Evolutionary conservation across 2,329 filamentous ascomycete species (phyloP).

Genomic region (Akanthomyces lecanii): DNA sequence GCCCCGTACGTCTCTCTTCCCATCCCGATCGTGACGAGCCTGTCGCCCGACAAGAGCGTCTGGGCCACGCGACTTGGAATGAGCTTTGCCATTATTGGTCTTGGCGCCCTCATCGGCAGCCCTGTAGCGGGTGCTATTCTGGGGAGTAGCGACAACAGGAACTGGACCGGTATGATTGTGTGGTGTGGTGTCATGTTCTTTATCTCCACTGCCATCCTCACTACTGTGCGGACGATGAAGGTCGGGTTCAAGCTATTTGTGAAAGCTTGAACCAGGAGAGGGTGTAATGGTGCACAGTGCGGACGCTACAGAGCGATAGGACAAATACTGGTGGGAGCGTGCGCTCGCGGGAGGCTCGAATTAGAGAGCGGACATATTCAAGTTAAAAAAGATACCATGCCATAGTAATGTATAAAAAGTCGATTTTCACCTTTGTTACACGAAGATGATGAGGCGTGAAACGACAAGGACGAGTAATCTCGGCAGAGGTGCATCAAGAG

Average conservation of each 20-base stretch:
- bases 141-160: background rate
- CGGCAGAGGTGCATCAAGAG: no score
- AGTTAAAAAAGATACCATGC: no score
- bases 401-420: no score
- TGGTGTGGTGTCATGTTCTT: slow-evolving; percentile 11
- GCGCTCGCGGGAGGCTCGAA: no score
- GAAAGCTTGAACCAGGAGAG: background rate
- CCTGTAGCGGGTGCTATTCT: slow-evolving; percentile 18
- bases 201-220: background rate
- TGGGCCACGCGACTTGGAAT: slow-evolving; percentile 20
- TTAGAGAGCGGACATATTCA: no score
- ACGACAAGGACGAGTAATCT: no score
- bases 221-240: slow-evolving; percentile 1
- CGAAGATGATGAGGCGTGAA: no score
- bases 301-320: no score
- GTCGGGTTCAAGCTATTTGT: slow-evolving; percentile 5
- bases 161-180: slow-evolving; percentile 6
- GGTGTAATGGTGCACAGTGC: no score
- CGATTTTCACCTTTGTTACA: no score
- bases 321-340: no score
- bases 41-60: slow-evolving; percentile 17
- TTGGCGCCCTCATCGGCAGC: slow-evolving; percentile 19
- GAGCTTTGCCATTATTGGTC: slow-evolving; percentile 18
- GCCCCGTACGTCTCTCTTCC: slow-evolving; percentile 19
- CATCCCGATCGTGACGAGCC: slow-evolving; percentile 16